Evolutionary conservation across 2,329 filamentous ascomycete species (phyloP).

Genomic region (Calonectria naviculata): DNA sequence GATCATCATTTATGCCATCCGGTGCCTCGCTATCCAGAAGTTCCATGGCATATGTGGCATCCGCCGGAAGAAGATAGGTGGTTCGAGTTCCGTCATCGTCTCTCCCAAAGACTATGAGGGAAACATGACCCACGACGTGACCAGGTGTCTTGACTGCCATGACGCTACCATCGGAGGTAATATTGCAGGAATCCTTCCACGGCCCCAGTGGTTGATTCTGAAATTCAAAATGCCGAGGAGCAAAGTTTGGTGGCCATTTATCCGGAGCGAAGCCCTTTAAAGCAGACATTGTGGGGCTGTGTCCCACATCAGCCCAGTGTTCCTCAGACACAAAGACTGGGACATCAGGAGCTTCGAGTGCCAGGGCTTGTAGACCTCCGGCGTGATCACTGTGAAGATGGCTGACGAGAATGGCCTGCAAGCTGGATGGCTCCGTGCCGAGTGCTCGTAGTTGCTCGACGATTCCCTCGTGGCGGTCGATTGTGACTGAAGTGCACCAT

Average conservation of each 20-base stretch:
- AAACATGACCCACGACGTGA: slow-evolving; percentile 14
- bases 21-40: slow-evolving; percentile 15
- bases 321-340: slow-evolving; percentile 5
- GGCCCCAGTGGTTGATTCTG: background rate
- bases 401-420: slow-evolving; percentile 17
- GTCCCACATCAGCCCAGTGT: slow-evolving; percentile 11
- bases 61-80: slow-evolving; percentile 7
- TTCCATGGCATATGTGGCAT: slow-evolving; percentile 11
- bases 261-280: slow-evolving; percentile 5
- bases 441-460: slow-evolving; percentile 5
- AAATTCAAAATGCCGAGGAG: slow-evolving; percentile 1
- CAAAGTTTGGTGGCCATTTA: slow-evolving; percentile 12
- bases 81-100: background rate
- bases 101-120: slow-evolving; percentile 1
- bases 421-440: background rate
- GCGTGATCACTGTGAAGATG: slow-evolving; percentile 18
- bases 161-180: slow-evolving; percentile 8
- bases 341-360: background rate
- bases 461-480: background rate
- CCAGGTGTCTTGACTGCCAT: slow-evolving; percentile 11
- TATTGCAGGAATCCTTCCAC: slow-evolving; percentile 4
- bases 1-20: slow-evolving; percentile 15
- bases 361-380: background rate
- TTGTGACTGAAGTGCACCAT: background rate
- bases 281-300: background rate